Base-by-base conservation (phyloP, 768 basidiomycete species). In the Suillus clintonianus region DNA sequence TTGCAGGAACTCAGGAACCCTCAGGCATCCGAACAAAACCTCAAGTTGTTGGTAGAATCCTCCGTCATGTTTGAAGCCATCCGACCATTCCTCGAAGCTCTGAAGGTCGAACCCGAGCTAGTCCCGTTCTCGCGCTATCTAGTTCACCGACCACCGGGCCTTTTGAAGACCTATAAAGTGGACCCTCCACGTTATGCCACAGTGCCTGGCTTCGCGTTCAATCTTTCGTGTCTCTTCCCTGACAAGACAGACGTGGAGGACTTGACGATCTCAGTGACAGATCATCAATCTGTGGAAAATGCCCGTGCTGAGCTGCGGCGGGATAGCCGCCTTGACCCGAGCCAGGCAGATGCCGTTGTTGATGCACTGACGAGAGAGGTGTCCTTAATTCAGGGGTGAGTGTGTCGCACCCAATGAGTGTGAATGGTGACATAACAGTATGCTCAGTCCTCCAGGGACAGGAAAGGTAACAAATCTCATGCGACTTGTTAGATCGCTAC, bases 341-440 rank as follows among this genome's bases (percentile, higher is more conserved):
- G 88, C 71, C 92, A 94, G 70, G 86, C 82, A 0, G 87, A 90
- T 61, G 87, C 91, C 1, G 77, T 93, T 3, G 71, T 94, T 4
- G 83, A 87, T 62, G 78, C 85, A 0, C 71, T 92, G 41, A 83
- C 81, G 0, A 74, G 85, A 56, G 88, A 91, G 67, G 71, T 92
- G 0, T 78, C 84, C 0, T 73, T 93, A 54, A 89, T 94, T 43
- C 90, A 93, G 76, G 92, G 91, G 88, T 90, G 68, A 66, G 77
- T 62, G 32, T 61, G 15, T 66, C 59, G 1, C 24, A 41, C 61
- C 55, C 2, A 39, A 13, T 13, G 2, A 54, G 7, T 42, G 22
- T 9, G 13, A 9, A 37, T 55, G 0, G 10, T 51, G 11, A 24
- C 54, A 62, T 37, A 5, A 37, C 2, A 61, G 61, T 32, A 24